Conservation (phyloP, 345 rosid genomes). For the Camelina neglecta region DNA sequence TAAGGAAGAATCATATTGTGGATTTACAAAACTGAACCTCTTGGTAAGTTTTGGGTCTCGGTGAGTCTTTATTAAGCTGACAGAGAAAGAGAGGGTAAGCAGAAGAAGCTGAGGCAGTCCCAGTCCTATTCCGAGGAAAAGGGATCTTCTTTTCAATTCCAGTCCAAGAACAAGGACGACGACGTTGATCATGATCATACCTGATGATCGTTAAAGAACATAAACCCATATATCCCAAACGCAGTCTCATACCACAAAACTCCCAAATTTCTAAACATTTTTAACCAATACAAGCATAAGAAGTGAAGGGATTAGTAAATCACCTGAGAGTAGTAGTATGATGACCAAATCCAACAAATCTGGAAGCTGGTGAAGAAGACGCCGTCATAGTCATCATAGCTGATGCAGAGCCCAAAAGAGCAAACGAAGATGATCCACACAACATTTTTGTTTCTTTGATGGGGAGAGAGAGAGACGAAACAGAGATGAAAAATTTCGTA, state of each 20-base stretch:
- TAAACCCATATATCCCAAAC: slow-evolving; percentile 64
- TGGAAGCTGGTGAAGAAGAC: slow-evolving; percentile 27
- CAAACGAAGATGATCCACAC: slow-evolving; percentile 45
- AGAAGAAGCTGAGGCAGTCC: slow-evolving; percentile 66
- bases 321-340: slow-evolving; percentile 44
- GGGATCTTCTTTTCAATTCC: slow-evolving; percentile 47
- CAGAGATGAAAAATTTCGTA: slow-evolving; percentile 11
- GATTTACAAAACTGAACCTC: slow-evolving; percentile 69
- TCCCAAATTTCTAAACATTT: slow-evolving; percentile 8
- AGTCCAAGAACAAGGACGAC: slow-evolving; percentile 53
- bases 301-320: slow-evolving; percentile 22
- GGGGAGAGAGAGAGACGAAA: slow-evolving; percentile 19
- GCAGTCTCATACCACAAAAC: slow-evolving; percentile 47
- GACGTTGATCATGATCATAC: slow-evolving; percentile 67
- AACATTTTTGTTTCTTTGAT: slow-evolving; percentile 38
- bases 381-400: slow-evolving; percentile 43
- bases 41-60: slow-evolving; percentile 62
- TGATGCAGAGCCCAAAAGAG: slow-evolving; percentile 35
- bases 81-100: slow-evolving; percentile 68
- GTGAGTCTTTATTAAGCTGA: slow-evolving; percentile 63
- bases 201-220: slow-evolving; percentile 77
- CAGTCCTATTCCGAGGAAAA: slow-evolving; percentile 49
- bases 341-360: slow-evolving; percentile 27
- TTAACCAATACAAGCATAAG: background rate
- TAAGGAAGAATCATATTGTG: slow-evolving; percentile 33